Evolutionary conservation across 306 rosid species (phyloP).

Genomic region (Senna tora): DNA sequence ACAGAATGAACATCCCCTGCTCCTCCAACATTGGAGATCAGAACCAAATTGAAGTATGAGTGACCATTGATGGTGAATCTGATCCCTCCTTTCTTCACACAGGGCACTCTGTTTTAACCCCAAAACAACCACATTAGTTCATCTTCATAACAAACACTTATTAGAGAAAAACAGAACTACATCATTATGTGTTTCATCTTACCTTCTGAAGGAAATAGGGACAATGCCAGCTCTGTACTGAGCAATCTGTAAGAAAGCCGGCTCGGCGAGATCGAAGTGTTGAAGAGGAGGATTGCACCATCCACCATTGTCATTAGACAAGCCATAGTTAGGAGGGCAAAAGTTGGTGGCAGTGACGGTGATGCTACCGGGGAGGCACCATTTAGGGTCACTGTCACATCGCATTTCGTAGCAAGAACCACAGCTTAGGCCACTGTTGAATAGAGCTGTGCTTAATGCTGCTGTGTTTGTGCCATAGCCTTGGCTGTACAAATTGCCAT

Average conservation of each 20-base stretch:
- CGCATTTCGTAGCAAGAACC: constrained; percentile 53
- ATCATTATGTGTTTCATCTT: too few relatives aligned
- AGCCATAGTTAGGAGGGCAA: constrained; percentile 42
- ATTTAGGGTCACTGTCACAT: constrained; percentile 52
- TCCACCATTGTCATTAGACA: constrained; percentile 41
- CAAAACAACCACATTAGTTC: background rate
- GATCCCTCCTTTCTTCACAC: constrained; percentile 52
- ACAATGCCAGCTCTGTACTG: constrained; percentile 56
- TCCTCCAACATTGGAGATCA: constrained; percentile 58
- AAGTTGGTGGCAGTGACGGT: constrained; percentile 53
- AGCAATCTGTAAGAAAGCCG: constrained; percentile 52
- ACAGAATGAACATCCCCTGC: constrained; percentile 57
- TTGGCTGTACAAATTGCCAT: constrained; percentile 52
- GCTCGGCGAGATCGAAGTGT: constrained; percentile 57
- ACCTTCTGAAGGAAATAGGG: constrained; percentile 53
- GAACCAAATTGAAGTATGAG: constrained; percentile 57
- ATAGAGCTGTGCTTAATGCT: constrained; percentile 51
- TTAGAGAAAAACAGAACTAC: too few relatives aligned
- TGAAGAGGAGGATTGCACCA: constrained; percentile 59
- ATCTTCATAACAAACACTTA: background rate
- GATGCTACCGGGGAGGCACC: constrained; percentile 53
- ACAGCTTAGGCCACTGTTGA: constrained; percentile 54
- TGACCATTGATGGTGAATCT: constrained; percentile 58
- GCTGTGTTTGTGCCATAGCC: constrained; percentile 58
- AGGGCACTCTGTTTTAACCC: constrained; percentile 47